Percentiles rank a stretch among this genome's conserved stretches.
These are phyloP conservation scores for Globisporangium cystogenes DNA, from an alignment of 352 stramenopile species.

Conservation along the genomic window DNA sequence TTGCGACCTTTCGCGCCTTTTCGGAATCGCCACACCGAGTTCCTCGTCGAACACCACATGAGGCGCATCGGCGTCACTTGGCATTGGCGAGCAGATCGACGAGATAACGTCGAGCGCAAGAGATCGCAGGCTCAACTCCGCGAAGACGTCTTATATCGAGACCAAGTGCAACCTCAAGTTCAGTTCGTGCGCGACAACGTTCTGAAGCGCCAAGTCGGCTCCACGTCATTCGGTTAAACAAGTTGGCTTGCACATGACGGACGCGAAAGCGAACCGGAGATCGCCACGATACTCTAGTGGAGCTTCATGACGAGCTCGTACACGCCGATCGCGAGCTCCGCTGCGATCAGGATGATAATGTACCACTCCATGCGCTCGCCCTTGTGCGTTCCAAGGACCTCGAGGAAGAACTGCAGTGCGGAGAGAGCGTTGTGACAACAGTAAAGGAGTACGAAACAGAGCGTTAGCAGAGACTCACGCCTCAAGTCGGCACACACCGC, in stretches of 20 bases:
- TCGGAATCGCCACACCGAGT: too few species aligned
- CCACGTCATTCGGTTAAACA: too few species aligned
- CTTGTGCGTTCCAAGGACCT: conserved; percentile 95
- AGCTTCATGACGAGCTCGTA: conserved; percentile 81
- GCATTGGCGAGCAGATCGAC: too few species aligned
- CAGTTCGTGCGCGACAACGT: neutral
- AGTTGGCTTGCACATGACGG: too few species aligned
- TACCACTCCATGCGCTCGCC: conserved; percentile 95
- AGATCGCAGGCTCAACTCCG: neutral
- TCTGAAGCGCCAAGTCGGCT: conserved; percentile 1
- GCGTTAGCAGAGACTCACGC: too few species aligned
- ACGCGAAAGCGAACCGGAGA: too few species aligned
- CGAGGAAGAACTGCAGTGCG: conserved; percentile 92
- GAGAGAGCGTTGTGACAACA: too few species aligned
- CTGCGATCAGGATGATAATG: conserved; percentile 96
- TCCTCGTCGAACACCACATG: too few species aligned
- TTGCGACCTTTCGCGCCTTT: too few species aligned
- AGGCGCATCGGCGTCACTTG: too few species aligned
- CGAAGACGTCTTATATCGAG: neutral
- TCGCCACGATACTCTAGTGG: conserved; percentile 17
- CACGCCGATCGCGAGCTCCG: conserved; percentile 90
- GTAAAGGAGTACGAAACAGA: too few species aligned
- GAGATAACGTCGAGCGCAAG: neutral
- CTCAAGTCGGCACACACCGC: too few species aligned
- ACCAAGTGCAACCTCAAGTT: neutral